A percentile compares a stretch with the other conserved stretches of the same genome.
phyloP scores from a whole-genome alignment of 148 eudicot species.

The Fagopyrum homotropicum region DNA sequence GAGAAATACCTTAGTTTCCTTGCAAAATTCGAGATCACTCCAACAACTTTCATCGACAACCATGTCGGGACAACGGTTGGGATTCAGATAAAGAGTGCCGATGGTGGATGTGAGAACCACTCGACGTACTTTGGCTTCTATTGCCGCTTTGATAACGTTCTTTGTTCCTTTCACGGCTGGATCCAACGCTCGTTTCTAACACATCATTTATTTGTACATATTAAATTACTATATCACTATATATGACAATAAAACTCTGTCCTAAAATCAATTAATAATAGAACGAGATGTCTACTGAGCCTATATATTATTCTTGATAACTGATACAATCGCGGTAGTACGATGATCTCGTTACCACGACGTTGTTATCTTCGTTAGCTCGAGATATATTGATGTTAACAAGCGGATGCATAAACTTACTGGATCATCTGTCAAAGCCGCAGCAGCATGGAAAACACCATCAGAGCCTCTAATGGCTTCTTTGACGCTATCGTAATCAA shows the following conservation, averaged over 20 bases:
- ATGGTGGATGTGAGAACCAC: conserved; percentile 91
- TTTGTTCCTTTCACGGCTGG: conserved; percentile 84
- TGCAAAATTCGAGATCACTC: conserved; percentile 97
- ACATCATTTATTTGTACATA: background rate
- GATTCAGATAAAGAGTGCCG: conserved; percentile 89
- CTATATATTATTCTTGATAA: no score
- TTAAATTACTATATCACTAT: background rate
- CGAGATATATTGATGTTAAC: no score
- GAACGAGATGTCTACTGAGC: no score
- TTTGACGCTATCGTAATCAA: conserved; percentile 60
- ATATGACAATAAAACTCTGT: no score
- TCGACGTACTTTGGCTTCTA: conserved; percentile 68
- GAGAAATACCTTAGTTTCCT: conserved; percentile 60
- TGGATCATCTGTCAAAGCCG: conserved; percentile 86
- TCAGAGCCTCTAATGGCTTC: conserved; percentile 70
- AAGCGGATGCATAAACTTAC: conserved; percentile 29
- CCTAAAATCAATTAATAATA: no score
- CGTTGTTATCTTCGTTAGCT: no score
- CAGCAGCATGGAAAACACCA: conserved; percentile 93
- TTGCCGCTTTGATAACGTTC: conserved; percentile 73
- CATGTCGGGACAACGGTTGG: conserved; percentile 55
- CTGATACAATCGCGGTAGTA: no score
- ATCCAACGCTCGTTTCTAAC: conserved; percentile 89
- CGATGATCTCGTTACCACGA: no score
- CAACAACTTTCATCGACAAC: conserved; percentile 88